These are phyloP conservation scores for Colletotrichum sp. DNA, from an alignment of 2,329 filamentous ascomycete genomes.

Conservation along the genomic window DNA sequence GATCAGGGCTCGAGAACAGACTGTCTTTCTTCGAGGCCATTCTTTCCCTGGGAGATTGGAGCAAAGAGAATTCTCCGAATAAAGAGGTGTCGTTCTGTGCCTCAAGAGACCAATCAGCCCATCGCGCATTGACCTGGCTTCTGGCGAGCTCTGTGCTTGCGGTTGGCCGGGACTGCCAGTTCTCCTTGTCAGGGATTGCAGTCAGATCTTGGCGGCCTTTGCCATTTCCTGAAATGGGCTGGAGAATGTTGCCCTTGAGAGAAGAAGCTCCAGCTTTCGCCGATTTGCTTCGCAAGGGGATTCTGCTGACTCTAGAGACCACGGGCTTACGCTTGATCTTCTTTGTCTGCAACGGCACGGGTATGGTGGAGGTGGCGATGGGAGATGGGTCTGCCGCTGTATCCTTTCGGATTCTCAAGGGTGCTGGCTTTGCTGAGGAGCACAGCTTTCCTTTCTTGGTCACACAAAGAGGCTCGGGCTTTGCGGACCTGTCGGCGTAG, in stretches of 20 bases:
- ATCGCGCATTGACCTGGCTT: neutral
- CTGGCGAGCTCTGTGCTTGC: neutral
- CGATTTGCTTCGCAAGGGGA: neutral
- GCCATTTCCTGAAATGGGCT: neutral
- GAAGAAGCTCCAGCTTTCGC: neutral
- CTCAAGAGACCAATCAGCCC: neutral
- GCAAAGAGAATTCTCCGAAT: neutral
- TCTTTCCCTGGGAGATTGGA: neutral
- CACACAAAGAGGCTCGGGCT: neutral
- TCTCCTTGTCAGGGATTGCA: neutral
- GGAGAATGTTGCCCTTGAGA: neutral
- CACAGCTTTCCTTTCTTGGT: neutral
- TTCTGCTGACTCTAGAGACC: neutral
- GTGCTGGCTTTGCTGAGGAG: neutral
- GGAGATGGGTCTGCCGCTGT: too few relatives aligned
- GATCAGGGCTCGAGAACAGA: neutral
- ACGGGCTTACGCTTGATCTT: neutral
- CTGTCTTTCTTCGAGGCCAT: neutral
- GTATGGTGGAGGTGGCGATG: too few relatives aligned
- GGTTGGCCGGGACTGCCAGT: neutral
- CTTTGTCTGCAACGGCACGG: neutral
- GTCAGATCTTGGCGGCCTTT: neutral
- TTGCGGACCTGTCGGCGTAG: neutral
- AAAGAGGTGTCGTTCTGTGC: neutral
- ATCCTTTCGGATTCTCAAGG: neutral